These are phyloP conservation scores for Mentha longifolia DNA, from an alignment of 257 asterid species.

Conservation along the genomic window DNA sequence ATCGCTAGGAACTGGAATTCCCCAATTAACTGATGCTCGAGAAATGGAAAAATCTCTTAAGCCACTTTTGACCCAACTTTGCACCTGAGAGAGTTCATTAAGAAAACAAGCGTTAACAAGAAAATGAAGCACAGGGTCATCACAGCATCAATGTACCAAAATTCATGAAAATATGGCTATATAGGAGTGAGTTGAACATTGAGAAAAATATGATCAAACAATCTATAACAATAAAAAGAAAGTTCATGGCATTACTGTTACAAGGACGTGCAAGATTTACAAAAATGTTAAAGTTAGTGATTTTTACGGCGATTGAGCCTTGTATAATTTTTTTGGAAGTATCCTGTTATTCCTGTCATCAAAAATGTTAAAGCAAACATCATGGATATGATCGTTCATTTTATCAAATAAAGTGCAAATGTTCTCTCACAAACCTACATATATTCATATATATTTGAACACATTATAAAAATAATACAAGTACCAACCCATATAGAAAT, in stretches of 20 bases:
- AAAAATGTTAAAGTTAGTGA: neutral
- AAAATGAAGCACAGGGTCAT: constrained; percentile 26
- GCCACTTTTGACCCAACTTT: constrained; percentile 96
- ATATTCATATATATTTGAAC: neutral
- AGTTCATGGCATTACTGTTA: neutral
- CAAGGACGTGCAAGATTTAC: neutral
- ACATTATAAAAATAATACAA: constrained; percentile 1
- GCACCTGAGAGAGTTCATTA: constrained; percentile 59
- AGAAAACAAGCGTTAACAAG: constrained; percentile 20
- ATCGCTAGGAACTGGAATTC: constrained; percentile 87
- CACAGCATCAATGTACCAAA: constrained; percentile 9
- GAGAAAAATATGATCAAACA: neutral
- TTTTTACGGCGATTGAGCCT: neutral
- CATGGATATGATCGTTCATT: neutral
- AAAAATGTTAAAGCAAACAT: neutral
- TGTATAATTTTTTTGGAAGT: neutral
- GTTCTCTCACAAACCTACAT: neutral
- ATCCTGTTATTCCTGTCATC: neutral
- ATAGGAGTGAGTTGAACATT: neutral
- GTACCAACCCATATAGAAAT: constrained; percentile 7
- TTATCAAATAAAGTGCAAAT: constrained; percentile 21
- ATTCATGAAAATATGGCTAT: neutral
- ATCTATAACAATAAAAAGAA: neutral
- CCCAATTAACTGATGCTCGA: constrained; percentile 91
- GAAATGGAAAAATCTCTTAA: constrained; percentile 92